A percentile compares a stretch with the other conserved stretches of the same genome.
Evolutionary conservation across 371 early-diverging fungal species (phyloP).

Genomic region (Haplosporangium sp.): DNA sequence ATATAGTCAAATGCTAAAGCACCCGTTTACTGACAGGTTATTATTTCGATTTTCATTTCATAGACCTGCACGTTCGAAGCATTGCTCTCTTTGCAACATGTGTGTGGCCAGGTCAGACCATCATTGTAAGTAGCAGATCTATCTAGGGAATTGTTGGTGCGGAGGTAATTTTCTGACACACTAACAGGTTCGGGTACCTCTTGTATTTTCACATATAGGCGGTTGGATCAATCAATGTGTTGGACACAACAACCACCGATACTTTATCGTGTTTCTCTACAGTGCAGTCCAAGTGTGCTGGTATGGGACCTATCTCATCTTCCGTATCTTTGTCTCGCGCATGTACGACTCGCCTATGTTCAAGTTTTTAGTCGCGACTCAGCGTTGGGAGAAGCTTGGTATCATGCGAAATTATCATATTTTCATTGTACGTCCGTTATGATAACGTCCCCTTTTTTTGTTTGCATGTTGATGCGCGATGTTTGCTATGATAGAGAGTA

Average conservation of each 20-base stretch:
- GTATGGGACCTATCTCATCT: conserved; percentile 74
- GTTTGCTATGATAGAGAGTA: too few relatives aligned
- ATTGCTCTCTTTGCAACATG: conserved; percentile 78
- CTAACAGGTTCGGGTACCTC: too few relatives aligned
- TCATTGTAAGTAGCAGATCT: conserved; percentile 62
- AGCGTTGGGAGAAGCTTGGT: conserved; percentile 62
- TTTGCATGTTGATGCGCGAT: too few relatives aligned
- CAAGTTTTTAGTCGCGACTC: conserved; percentile 60
- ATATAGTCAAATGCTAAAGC: too few relatives aligned
- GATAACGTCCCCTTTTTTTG: too few relatives aligned
- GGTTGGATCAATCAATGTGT: conserved; percentile 85
- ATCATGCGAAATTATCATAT: conserved; percentile 52
- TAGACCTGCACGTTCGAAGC: conserved; percentile 82
- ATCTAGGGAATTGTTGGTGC: background rate
- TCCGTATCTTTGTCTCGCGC: conserved; percentile 61
- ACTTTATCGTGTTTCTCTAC: conserved; percentile 75
- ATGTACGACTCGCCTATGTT: conserved; percentile 45
- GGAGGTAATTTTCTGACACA: background rate
- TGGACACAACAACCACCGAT: conserved; percentile 77
- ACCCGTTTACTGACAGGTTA: background rate
- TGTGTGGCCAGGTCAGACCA: conserved; percentile 80
- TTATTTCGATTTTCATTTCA: background rate
- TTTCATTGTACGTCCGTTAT: conserved; percentile 49
- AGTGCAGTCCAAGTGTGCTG: conserved; percentile 68
- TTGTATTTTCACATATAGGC: conserved; percentile 33